Evolutionary conservation across 176 grass and related monocot species (phyloP).

Genomic region (Oryza coarctata): DNA sequence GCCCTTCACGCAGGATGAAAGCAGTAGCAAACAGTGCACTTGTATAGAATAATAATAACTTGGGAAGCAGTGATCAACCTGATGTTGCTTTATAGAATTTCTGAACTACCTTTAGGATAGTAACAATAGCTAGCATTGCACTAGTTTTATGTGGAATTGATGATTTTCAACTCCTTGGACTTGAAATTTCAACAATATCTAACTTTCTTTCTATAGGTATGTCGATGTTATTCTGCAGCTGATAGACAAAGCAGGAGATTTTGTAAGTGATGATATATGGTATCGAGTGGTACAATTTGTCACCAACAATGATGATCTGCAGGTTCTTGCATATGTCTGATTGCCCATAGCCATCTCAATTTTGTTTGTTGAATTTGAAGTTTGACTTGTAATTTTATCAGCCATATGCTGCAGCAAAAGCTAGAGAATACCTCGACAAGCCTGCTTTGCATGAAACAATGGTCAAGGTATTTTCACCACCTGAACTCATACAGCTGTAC

Average conservation of each 20-base stretch:
- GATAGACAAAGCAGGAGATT: constrained; percentile 98
- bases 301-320: constrained; percentile 98
- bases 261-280: constrained; percentile 99
- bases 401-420: constrained; percentile 94
- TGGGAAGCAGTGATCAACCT: neutral
- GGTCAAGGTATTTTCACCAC: constrained; percentile 81
- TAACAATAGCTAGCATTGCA: neutral
- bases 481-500: constrained; percentile 11
- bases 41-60: too few species aligned
- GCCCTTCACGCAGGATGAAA: too few species aligned
- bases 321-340: constrained; percentile 58
- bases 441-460: constrained; percentile 99
- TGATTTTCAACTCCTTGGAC: neutral
- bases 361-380: constrained; percentile 17
- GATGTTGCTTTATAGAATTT: constrained; percentile 4
- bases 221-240: constrained; percentile 99
- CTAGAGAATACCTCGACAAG: constrained; percentile 96
- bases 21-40: too few species aligned
- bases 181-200: neutral
- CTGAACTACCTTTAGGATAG: constrained; percentile 6
- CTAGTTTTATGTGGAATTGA: constrained; percentile 10
- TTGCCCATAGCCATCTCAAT: constrained; percentile 14
- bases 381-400: constrained; percentile 47
- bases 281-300: constrained; percentile 99
- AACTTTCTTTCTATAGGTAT: constrained; percentile 62